Conservation (phyloP, 2,329 filamentous ascomycete species). For the Colletotrichum lini region DNA sequence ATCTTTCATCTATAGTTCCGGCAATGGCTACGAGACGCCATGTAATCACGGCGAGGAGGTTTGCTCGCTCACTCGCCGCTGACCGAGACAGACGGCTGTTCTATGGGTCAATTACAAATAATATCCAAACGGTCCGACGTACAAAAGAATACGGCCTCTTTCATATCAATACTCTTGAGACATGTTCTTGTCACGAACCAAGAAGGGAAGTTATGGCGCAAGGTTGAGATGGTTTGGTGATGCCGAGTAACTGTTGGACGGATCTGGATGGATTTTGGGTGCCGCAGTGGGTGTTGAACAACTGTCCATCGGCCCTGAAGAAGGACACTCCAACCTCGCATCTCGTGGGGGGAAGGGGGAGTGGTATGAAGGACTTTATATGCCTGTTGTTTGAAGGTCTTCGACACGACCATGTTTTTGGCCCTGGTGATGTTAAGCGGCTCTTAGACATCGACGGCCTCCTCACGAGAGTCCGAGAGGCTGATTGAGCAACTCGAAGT, state of each 20-base stretch:
- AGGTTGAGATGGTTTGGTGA: not conserved
- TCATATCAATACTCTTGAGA: not conserved
- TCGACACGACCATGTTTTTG: not conserved
- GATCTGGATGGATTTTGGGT: not conserved
- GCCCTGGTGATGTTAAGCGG: too few relatives aligned
- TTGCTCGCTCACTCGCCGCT: not conserved
- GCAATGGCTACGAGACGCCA: not conserved
- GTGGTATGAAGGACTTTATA: not conserved
- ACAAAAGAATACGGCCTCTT: not conserved
- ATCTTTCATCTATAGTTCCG: conserved; percentile 15
- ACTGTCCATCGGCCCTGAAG: not conserved
- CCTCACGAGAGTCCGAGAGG: not conserved
- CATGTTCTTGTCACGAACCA: not conserved
- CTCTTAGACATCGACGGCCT: not conserved
- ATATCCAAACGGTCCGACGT: not conserved
- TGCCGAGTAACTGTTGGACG: not conserved
- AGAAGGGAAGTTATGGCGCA: not conserved
- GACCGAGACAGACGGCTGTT: not conserved
- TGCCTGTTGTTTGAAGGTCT: not conserved
- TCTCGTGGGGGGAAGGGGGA: not conserved
- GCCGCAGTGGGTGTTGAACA: not conserved
- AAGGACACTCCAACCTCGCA: not conserved
- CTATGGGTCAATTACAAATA: not conserved
- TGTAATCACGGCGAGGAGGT: not conserved
- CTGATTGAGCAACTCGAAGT: not conserved